These are phyloP conservation scores for Yamadazyma diddensiae DNA, from an alignment of 1,139 yeast species.

Conservation along the genomic window DNA sequence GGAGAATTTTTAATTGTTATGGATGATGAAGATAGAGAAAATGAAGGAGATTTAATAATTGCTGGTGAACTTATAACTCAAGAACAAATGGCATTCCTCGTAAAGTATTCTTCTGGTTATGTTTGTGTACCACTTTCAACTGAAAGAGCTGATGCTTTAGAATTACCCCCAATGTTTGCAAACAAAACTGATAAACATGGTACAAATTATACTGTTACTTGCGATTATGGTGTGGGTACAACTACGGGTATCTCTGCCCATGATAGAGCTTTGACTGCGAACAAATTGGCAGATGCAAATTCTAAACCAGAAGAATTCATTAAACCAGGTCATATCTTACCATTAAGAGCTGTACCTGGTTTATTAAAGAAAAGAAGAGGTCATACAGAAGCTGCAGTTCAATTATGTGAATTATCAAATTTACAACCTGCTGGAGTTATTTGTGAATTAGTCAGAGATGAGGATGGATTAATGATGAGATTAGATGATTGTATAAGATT, in stretches of 20 bases:
- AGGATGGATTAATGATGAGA: slow-evolving; percentile 95
- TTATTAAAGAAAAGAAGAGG: slow-evolving; percentile 82
- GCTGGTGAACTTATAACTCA: slow-evolving; percentile 83
- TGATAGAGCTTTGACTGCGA: slow-evolving; percentile 86
- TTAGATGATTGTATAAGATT: slow-evolving; percentile 79
- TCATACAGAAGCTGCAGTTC: slow-evolving; percentile 98
- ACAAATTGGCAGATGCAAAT: slow-evolving; percentile 60
- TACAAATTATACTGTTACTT: slow-evolving; percentile 93
- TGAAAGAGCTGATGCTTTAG: slow-evolving; percentile 73
- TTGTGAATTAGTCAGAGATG: slow-evolving; percentile 90
- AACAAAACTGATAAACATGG: slow-evolving; percentile 81
- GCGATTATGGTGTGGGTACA: slow-evolving; percentile 80
- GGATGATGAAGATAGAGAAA: slow-evolving; percentile 95
- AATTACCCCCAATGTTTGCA: slow-evolving; percentile 75
- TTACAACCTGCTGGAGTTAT: slow-evolving; percentile 87
- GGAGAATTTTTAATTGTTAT: slow-evolving; percentile 92
- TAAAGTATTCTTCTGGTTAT: slow-evolving; percentile 85
- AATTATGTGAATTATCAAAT: slow-evolving; percentile 74
- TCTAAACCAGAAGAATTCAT: slow-evolving; percentile 64
- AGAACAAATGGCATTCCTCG: slow-evolving; percentile 91
- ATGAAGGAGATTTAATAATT: slow-evolving; percentile 94
- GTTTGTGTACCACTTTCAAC: slow-evolving; percentile 88
- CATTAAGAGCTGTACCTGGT: slow-evolving; percentile 87
- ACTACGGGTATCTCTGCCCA: slow-evolving; percentile 98
- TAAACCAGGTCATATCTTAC: slow-evolving; percentile 92